phyloP scores from a whole-genome alignment of 176 grass and related monocot species.

The Alloteropsis semialata region DNA sequence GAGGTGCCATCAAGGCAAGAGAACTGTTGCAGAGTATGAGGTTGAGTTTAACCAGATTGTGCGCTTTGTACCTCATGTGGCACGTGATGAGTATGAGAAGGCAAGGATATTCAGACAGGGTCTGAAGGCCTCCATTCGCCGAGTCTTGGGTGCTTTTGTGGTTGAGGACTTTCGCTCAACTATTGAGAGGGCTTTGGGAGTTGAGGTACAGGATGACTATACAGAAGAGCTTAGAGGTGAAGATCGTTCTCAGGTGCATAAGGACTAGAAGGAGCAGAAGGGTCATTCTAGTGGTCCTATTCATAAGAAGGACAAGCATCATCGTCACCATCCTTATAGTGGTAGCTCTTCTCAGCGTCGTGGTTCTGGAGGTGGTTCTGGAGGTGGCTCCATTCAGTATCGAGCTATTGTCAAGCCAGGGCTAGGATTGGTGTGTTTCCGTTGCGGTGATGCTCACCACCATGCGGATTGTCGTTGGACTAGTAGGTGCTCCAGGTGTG shows the following conservation, averaged over 20 bases:
- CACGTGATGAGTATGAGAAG: too few relatives aligned
- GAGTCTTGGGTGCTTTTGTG: neutral
- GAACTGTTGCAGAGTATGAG: neutral
- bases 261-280: neutral
- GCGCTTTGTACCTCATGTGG: too few relatives aligned
- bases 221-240: neutral
- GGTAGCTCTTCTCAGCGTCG: neutral
- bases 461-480: neutral
- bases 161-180: neutral
- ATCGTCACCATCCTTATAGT: neutral
- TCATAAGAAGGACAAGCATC: neutral
- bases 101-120: neutral
- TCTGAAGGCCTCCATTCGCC: neutral
- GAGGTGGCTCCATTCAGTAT: neutral
- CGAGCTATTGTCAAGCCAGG: neutral
- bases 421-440: neutral
- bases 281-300: neutral
- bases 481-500: neutral
- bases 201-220: neutral
- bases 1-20: neutral
- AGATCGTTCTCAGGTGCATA: neutral
- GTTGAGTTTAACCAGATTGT: too few relatives aligned
- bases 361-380: neutral
- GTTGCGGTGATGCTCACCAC: neutral
- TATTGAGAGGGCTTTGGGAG: neutral